phyloP scores from a whole-genome alignment of 2,329 filamentous ascomycete species.

The Ceratocystiopsis sp. region DNA sequence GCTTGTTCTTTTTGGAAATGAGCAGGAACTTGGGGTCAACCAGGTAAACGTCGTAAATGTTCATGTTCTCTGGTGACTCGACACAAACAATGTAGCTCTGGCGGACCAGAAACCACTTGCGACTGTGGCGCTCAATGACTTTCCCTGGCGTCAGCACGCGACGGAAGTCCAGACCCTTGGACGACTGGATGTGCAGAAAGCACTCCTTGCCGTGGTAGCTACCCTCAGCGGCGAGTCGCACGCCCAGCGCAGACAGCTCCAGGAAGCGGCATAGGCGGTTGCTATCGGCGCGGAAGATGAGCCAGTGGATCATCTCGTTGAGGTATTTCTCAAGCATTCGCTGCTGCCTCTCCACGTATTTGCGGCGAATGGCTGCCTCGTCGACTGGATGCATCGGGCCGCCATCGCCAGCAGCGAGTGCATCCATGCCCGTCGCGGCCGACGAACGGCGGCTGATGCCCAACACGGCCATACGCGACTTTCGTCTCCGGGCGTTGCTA shows the following conservation, averaged over 20 bases:
- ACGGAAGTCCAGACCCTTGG: slow-evolving; percentile 74
- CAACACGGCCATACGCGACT: slow-evolving; percentile 33
- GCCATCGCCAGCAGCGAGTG: slow-evolving; percentile 8
- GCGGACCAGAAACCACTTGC: slow-evolving; percentile 95
- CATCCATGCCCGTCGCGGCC: slow-evolving; percentile 10
- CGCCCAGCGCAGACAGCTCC: slow-evolving; percentile 83
- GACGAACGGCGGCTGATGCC: slow-evolving; percentile 37
- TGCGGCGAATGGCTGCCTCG: slow-evolving; percentile 33
- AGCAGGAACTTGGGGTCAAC: slow-evolving; percentile 79
- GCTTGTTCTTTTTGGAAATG: slow-evolving; percentile 52
- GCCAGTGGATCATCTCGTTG: slow-evolving; percentile 84
- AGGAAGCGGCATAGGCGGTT: slow-evolving; percentile 92
- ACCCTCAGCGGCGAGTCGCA: slow-evolving; percentile 83
- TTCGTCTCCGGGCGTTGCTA: slow-evolving; percentile 8
- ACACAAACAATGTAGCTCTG: slow-evolving; percentile 97
- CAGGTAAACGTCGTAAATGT: slow-evolving; percentile 97
- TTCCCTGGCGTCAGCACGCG: slow-evolving; percentile 63
- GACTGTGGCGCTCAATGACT: slow-evolving; percentile 66
- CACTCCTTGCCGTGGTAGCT: slow-evolving; percentile 98
- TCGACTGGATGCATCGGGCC: slow-evolving; percentile 30
- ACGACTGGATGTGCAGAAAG: slow-evolving; percentile 77
- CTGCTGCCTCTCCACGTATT: slow-evolving; percentile 69
- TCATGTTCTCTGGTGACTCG: slow-evolving; percentile 97
- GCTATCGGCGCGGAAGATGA: slow-evolving; percentile 92
- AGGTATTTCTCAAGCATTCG: slow-evolving; percentile 79